These are phyloP conservation scores for Centrapalus pauciflorus DNA, from an alignment of 129 eudicot genomes.

Conservation along the genomic window DNA sequence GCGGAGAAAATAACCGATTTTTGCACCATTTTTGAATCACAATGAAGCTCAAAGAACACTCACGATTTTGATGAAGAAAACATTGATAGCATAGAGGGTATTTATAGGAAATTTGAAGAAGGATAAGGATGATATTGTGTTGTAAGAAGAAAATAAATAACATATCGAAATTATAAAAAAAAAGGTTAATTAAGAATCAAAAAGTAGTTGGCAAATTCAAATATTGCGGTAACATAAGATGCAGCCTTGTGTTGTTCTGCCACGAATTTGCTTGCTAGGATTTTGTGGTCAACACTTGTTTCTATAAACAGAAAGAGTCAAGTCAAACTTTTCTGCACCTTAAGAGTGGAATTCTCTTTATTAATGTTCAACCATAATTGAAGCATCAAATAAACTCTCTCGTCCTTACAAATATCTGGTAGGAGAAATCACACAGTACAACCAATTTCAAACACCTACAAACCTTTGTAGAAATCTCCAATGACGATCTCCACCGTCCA, in stretches of 20 bases:
- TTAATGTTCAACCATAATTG: too few relatives aligned
- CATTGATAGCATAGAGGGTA: background rate
- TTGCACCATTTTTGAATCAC: conserved; percentile 4
- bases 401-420: too few relatives aligned
- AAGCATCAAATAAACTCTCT: too few relatives aligned
- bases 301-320: conserved; percentile 14
- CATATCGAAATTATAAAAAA: background rate
- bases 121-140: conserved; percentile 22
- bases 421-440: too few relatives aligned
- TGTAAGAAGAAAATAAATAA: too few relatives aligned
- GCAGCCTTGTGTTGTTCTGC: conserved; percentile 6
- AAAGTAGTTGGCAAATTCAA: conserved; percentile 1
- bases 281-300: background rate
- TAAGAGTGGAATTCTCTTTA: too few relatives aligned
- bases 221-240: conserved; percentile 6
- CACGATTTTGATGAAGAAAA: conserved; percentile 14
- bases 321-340: conserved; percentile 21
- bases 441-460: too few relatives aligned
- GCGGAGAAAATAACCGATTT: conserved; percentile 4
- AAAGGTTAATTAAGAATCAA: background rate
- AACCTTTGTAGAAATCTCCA: too few relatives aligned
- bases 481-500: too few relatives aligned
- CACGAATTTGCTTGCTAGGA: conserved; percentile 6
- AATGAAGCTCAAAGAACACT: background rate
- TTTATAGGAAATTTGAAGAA: conserved; percentile 20